Evolutionary conservation across 2,329 filamentous ascomycete species (phyloP).

Genomic region (Anisogramma anomala): DNA sequence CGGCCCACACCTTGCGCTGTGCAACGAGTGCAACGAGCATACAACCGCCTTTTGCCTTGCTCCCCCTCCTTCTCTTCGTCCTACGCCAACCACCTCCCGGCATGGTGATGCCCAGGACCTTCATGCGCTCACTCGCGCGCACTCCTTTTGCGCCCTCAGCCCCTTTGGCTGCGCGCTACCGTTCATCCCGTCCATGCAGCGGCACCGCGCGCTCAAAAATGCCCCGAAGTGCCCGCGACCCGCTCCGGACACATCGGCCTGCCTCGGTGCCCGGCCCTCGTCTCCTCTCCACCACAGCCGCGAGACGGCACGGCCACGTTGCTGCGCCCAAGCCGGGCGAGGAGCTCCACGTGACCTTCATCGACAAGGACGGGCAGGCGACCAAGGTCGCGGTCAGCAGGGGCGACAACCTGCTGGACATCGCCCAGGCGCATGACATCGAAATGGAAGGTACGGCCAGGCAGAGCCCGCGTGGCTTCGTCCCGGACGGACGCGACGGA

Average conservation of each 20-base stretch:
- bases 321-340: conserved; percentile 78
- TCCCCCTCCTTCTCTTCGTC: background rate
- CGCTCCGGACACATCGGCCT: background rate
- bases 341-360: conserved; percentile 86
- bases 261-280: conserved; percentile 4
- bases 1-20: background rate
- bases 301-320: conserved; percentile 63
- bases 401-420: conserved; percentile 89
- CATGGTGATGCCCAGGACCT: conserved; percentile 4
- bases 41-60: background rate
- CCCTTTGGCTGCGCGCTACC: conserved; percentile 4
- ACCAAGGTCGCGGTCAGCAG: conserved; percentile 69
- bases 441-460: conserved; percentile 83
- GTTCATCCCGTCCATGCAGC: conserved; percentile 1
- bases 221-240: background rate
- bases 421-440: conserved; percentile 85
- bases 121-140: conserved; percentile 4
- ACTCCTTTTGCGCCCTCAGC: background rate
- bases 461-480: too few species aligned
- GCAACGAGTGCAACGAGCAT: background rate
- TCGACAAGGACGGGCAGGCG: conserved; percentile 75
- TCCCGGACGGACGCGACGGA: too few species aligned
- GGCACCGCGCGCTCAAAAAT: background rate
- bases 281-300: conserved; percentile 48
- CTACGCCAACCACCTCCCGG: too few species aligned